A percentile compares a stretch with the other conserved stretches of the same genome.
Evolutionary conservation across 1,284 basidiomycete genomes (phyloP).

Genomic region (Salmacisia buchloeana): DNA sequence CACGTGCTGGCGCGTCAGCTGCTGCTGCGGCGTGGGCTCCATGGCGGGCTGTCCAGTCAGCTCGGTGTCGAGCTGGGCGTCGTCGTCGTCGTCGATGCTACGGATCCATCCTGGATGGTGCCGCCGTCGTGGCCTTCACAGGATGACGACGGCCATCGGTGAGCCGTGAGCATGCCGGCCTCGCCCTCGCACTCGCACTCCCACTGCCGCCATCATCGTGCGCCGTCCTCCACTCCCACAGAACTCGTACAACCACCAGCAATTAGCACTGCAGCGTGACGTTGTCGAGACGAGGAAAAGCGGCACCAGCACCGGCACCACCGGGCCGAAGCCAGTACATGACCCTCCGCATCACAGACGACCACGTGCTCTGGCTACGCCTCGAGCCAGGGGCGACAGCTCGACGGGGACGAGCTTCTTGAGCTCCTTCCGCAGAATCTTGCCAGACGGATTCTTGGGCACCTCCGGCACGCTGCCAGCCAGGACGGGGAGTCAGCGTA

Average conservation of each 20-base stretch:
- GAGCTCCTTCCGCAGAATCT: slow-evolving; percentile 8
- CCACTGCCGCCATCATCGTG: no score
- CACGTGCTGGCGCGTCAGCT: slow-evolving; percentile 20
- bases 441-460: slow-evolving; percentile 6
- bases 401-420: background rate
- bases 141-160: no score
- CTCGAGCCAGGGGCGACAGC: background rate
- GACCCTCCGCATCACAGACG: background rate
- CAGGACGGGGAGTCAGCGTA: background rate
- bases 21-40: background rate
- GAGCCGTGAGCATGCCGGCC: no score
- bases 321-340: background rate
- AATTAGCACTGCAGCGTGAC: no score
- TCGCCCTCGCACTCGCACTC: no score
- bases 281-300: no score
- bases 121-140: no score
- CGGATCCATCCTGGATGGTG: no score
- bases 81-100: no score
- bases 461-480: background rate
- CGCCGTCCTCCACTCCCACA: no score
- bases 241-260: no score
- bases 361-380: background rate
- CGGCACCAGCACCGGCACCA: background rate
- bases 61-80: background rate
- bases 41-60: background rate